Evolutionary conservation across 1,284 basidiomycete genomes (phyloP).

Genomic region (Melampsora larici-populina): DNA sequence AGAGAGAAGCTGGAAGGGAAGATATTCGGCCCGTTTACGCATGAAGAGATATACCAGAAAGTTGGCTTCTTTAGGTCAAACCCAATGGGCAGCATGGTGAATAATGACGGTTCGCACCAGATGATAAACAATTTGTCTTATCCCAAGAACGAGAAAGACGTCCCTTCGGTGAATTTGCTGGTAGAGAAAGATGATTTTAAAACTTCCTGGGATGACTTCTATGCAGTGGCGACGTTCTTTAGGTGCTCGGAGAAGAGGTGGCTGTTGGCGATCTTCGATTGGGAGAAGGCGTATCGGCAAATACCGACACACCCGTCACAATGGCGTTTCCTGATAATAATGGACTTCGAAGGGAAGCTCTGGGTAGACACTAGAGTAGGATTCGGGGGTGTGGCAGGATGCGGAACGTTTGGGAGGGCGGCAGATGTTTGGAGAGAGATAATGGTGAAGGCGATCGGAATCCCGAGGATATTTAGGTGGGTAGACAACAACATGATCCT

Average conservation of each 20-base stretch:
- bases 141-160: no score
- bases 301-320: conserved; percentile 4
- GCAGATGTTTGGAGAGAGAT: conserved; percentile 5
- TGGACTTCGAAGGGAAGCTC: not conserved
- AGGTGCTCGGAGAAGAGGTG: not conserved
- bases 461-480: not conserved
- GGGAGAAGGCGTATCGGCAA: no score
- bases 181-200: conserved; percentile 3
- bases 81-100: not conserved
- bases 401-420: conserved; percentile 10
- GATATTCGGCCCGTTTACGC: conserved; percentile 9
- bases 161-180: not conserved
- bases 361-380: not conserved
- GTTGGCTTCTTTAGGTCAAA: conserved; percentile 4
- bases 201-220: conserved; percentile 16
- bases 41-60: no score
- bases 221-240: not conserved
- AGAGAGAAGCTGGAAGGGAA: not conserved
- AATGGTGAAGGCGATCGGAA: not conserved
- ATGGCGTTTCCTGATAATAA: not conserved
- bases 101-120: not conserved
- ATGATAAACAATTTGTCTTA: not conserved
- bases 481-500: conserved; percentile 11
- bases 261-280: not conserved
- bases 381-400: not conserved